Base-by-base conservation (phyloP, 2,329 filamentous ascomycete genomes). In the Tolypocladium tundrense region DNA sequence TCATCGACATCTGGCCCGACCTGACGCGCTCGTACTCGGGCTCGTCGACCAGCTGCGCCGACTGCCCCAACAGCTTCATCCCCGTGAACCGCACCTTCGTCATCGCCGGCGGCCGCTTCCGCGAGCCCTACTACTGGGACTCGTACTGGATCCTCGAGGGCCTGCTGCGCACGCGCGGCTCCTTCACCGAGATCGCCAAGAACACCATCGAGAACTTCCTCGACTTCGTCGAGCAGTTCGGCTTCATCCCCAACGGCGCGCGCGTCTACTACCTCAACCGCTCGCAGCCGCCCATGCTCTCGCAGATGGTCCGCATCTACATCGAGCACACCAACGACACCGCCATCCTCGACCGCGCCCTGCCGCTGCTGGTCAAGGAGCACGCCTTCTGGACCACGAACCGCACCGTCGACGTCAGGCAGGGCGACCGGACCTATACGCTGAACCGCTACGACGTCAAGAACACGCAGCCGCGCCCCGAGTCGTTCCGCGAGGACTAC, bases 81-180 rank as follows among this genome's bases (percentile, higher is more conserved):
- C 82, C 84, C 8, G 67, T 88, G 59, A 86, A 86, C 64, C 80
- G 83, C 58, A 85, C 84, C 3, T 88, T 88, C 65, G 84, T 88
- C n/a, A 79, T 88, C 19, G 85, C 85, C 4, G 85, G 85, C 14
- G 85, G 86, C n/a, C 82, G 86, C 37, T 88, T 88, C 74, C 77
- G 85, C 40, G 86, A 88, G 69, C 79, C 83, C 1, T 88, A 88
- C 67, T 88, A 88, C 69, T 88, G 85, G 85, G 85, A 88, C 68
- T 85, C 83, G 39, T 88, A 81, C 72, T 87, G 83, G 84, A 86
- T 88, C 54, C 64, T 88, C 53, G 81, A 86, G 70, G 86, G 86
- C 31, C 75, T 88, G 31, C 70, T 88, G 40, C 79, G 85, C 53
- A 88, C 84, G 0, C 79, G 83, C 19, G 86, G 85, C 42, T 79